phyloP scores from a whole-genome alignment of 345 rosid genomes.

The Rubroshorea leprosula region DNA sequence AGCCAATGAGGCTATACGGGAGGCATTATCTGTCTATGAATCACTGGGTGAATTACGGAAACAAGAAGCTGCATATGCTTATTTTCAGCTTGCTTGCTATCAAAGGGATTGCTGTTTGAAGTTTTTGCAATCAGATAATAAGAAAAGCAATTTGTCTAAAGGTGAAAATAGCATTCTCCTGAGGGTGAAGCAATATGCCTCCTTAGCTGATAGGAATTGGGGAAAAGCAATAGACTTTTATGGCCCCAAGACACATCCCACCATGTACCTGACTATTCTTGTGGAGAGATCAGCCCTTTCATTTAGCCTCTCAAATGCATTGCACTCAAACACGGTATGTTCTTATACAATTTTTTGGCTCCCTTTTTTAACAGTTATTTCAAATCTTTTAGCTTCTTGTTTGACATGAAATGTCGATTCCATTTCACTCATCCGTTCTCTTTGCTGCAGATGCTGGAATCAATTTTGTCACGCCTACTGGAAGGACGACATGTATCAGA shows the following conservation, averaged over 20 bases:
- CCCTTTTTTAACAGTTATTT: not conserved
- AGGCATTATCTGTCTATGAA: conserved; percentile 80
- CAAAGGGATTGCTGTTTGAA: conserved; percentile 72
- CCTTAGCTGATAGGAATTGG: conserved; percentile 86
- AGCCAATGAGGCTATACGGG: conserved; percentile 87
- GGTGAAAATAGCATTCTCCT: conserved; percentile 40
- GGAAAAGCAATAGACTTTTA: conserved; percentile 75
- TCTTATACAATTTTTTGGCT: not conserved
- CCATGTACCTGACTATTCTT: conserved; percentile 70
- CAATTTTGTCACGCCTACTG: conserved; percentile 58
- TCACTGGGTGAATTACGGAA: conserved; percentile 66
- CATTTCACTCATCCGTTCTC: not conserved
- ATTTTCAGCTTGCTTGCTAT: conserved; percentile 81
- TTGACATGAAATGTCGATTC: not conserved
- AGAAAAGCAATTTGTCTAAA: conserved; percentile 37
- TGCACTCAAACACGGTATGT: conserved; percentile 57
- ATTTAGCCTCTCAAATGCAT: conserved; percentile 40
- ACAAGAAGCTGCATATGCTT: conserved; percentile 86
- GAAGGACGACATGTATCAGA: conserved; percentile 52
- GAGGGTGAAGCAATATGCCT: conserved; percentile 79
- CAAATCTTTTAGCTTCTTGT: not conserved
- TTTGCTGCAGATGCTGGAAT: conserved; percentile 63
- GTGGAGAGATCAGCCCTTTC: conserved; percentile 69
- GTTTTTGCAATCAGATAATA: conserved; percentile 44
- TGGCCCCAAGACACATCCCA: conserved; percentile 58